phyloP scores from a whole-genome alignment of 1,139 yeast species.

The Yarrowia galli region DNA sequence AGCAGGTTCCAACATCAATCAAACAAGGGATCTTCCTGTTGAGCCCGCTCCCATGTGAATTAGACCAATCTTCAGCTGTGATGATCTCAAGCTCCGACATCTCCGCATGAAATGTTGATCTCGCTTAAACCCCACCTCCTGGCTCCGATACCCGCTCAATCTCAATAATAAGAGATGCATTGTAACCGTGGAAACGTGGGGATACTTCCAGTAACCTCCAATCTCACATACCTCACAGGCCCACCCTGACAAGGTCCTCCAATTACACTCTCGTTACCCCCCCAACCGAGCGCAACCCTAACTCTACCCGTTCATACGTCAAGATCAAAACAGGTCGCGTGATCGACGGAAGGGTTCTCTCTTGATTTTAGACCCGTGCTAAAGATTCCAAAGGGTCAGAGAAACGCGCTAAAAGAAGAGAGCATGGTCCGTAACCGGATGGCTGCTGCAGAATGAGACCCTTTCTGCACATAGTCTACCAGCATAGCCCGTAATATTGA shows the following conservation, averaged over 20 bases:
- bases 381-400: too few species aligned
- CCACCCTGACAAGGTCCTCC: background rate
- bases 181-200: background rate
- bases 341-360: constrained; percentile 19
- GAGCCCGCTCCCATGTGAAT: background rate
- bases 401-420: constrained; percentile 1
- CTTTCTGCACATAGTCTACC: background rate
- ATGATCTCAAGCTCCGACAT: background rate
- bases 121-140: background rate
- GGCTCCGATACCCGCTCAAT: background rate
- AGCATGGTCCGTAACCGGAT: background rate
- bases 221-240: background rate
- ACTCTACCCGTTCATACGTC: too few species aligned
- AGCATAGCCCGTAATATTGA: background rate
- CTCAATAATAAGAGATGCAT: background rate
- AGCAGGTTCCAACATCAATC: too few species aligned
- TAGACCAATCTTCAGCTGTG: background rate
- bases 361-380: background rate
- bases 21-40: too few species aligned
- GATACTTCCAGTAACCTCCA: background rate
- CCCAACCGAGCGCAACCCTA: constrained; percentile 8
- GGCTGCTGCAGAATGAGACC: background rate
- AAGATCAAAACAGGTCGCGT: constrained; percentile 9
- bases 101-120: background rate
- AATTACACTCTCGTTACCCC: background rate